Evolutionary conservation across 2,329 filamentous ascomycete genomes (phyloP).

Genomic region (Fusarium sambucinum): DNA sequence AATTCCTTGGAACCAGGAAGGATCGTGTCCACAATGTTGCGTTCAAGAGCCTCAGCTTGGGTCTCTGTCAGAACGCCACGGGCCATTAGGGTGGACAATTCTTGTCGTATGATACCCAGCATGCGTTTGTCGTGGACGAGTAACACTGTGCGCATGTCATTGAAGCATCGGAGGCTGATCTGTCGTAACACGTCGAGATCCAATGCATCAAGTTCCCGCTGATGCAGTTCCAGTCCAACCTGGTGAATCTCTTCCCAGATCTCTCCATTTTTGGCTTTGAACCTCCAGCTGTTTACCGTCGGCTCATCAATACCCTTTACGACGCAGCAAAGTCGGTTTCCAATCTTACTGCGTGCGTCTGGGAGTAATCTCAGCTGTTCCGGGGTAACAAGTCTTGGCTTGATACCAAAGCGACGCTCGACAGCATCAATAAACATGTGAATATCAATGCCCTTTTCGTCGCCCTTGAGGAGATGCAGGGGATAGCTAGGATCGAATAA

Average conservation of each 20-base stretch:
- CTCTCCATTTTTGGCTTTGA: constrained; percentile 43
- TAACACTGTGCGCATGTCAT: constrained; percentile 57
- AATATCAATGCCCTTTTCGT: constrained; percentile 55
- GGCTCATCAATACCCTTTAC: constrained; percentile 7
- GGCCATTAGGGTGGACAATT: constrained; percentile 47
- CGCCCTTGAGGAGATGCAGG: constrained; percentile 55
- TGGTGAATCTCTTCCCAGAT: constrained; percentile 53
- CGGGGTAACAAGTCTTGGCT: constrained; percentile 52
- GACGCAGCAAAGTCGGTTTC: constrained; percentile 50
- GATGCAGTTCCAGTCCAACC: constrained; percentile 56
- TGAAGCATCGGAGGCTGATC: constrained; percentile 55
- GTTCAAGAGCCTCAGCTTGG: constrained; percentile 47
- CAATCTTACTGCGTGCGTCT: constrained; percentile 38
- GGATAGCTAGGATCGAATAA: constrained; percentile 50
- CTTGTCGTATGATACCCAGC: constrained; percentile 55
- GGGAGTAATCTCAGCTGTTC: constrained; percentile 51
- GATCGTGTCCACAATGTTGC: constrained; percentile 52
- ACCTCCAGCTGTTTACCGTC: not conserved
- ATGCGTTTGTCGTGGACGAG: constrained; percentile 59
- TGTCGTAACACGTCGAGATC: constrained; percentile 51
- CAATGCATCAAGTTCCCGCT: constrained; percentile 53
- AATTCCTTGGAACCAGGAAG: constrained; percentile 50
- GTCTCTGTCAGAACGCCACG: constrained; percentile 44
- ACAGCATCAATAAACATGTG: constrained; percentile 53
- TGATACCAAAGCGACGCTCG: constrained; percentile 46